Percentiles rank a stretch among this genome's conserved stretches.
phyloP scores from a whole-genome alignment of 2,329 filamentous ascomycete genomes.

The Coleophoma crateriformis region DNA sequence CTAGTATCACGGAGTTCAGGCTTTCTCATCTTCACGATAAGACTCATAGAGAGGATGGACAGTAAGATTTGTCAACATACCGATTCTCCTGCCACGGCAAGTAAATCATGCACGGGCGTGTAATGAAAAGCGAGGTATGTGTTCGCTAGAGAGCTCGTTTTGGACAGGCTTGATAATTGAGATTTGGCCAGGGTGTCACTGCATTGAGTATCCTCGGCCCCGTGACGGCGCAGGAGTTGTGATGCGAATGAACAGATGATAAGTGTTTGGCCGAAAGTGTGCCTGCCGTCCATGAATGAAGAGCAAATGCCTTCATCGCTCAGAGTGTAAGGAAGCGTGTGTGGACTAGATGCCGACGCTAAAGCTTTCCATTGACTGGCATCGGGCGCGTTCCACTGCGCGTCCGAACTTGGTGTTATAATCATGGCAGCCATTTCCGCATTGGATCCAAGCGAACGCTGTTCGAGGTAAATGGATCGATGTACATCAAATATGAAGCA shows the following conservation, averaged over 20 bases:
- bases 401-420: conserved; percentile 26
- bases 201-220: too few relatives aligned
- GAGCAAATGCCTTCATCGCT: too few relatives aligned
- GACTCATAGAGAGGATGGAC: background rate
- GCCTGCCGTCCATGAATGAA: too few relatives aligned
- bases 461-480: conserved; percentile 45
- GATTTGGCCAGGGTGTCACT: too few relatives aligned
- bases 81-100: conserved; percentile 52
- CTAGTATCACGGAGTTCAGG: too few relatives aligned
- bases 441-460: conserved; percentile 13
- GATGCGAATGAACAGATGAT: conserved; percentile 17
- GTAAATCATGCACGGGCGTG: conserved; percentile 51
- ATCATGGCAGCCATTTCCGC: conserved; percentile 9
- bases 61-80: conserved; percentile 28
- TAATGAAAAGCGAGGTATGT: conserved; percentile 52
- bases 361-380: conserved; percentile 38
- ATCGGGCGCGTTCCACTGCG: conserved; percentile 43
- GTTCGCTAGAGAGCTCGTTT: conserved; percentile 36
- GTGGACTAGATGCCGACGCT: background rate
- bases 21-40: too few relatives aligned
- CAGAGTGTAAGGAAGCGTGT: too few relatives aligned
- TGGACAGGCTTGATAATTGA: too few relatives aligned
- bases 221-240: conserved; percentile 15
- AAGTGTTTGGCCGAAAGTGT: conserved; percentile 17
- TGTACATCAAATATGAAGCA: conserved; percentile 54